Conservation (phyloP, 257 asterid species). For the Verbascum thapsus region DNA sequence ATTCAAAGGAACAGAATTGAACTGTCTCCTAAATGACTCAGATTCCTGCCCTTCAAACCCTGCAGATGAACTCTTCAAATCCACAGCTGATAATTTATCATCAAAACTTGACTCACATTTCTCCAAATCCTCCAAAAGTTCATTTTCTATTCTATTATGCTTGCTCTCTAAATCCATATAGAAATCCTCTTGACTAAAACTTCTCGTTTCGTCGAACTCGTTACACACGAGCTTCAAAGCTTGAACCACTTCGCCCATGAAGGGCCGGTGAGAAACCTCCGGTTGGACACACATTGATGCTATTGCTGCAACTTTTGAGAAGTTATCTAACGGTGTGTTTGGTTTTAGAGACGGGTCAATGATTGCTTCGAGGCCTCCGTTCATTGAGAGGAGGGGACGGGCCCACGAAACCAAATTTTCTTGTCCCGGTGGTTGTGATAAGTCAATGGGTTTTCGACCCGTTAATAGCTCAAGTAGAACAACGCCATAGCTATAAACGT, state of each 20-base stretch:
- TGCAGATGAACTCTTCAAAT: slow-evolving; percentile 48
- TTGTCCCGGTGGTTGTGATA: slow-evolving; percentile 87
- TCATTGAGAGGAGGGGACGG: slow-evolving; percentile 67
- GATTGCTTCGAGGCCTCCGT: slow-evolving; percentile 65
- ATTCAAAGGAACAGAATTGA: slow-evolving; percentile 76
- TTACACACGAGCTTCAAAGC: slow-evolving; percentile 87
- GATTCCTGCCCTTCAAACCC: slow-evolving; percentile 51
- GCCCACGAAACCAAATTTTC: slow-evolving; percentile 93
- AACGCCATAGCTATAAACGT: slow-evolving; percentile 94
- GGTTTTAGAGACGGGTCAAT: slow-evolving; percentile 54
- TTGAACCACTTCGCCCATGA: slow-evolving; percentile 98
- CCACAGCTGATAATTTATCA: slow-evolving; percentile 45
- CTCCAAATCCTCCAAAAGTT: slow-evolving; percentile 43
- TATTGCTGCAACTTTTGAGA: slow-evolving; percentile 76
- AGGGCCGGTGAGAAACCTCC: slow-evolving; percentile 91
- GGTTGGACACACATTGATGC: slow-evolving; percentile 99
- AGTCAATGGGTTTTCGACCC: slow-evolving; percentile 86
- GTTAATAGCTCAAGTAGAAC: slow-evolving; percentile 92
- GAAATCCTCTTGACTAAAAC: slow-evolving; percentile 63
- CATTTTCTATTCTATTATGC: slow-evolving; percentile 44
- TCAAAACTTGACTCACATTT: slow-evolving; percentile 39
- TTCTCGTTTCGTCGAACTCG: slow-evolving; percentile 75
- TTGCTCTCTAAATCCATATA: slow-evolving; percentile 44
- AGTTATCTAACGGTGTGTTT: slow-evolving; percentile 46
- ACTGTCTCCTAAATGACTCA: slow-evolving; percentile 74